These are phyloP conservation scores for Xerocomus potaroensis DNA, from an alignment of 768 basidiomycete genomes.

Conservation along the genomic window DNA sequence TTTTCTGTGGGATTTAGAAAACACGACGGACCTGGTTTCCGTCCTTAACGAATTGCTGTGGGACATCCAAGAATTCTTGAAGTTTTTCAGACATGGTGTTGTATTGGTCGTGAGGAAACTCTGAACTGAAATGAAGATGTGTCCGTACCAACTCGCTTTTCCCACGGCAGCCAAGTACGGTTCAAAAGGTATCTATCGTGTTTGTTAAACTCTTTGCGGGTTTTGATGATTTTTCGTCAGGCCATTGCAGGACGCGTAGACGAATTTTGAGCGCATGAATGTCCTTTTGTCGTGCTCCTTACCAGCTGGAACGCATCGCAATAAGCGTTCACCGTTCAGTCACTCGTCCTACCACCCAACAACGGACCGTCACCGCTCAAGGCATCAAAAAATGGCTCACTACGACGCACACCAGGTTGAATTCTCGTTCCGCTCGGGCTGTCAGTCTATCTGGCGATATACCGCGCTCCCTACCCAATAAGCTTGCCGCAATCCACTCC, in stretches of 20 bases:
- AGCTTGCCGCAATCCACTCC: constrained; percentile 20
- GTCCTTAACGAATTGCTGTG: constrained; percentile 88
- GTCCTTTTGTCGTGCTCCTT: constrained; percentile 43
- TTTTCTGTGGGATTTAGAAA: background rate
- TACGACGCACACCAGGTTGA: constrained; percentile 8
- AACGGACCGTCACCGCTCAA: constrained; percentile 5
- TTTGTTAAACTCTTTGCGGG: background rate
- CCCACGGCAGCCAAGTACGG: constrained; percentile 22
- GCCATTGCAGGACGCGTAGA: constrained; percentile 12
- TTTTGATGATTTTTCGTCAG: constrained; percentile 8
- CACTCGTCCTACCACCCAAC: constrained; percentile 9
- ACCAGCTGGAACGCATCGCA: constrained; percentile 27
- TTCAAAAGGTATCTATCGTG: constrained; percentile 15
- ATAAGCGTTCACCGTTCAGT: constrained; percentile 23
- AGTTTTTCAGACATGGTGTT: constrained; percentile 83
- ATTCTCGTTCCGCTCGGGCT: background rate
- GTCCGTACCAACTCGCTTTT: constrained; percentile 20
- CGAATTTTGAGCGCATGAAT: constrained; percentile 50
- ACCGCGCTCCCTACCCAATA: constrained; percentile 14
- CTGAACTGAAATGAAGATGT: constrained; percentile 23
- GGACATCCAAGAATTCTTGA: constrained; percentile 85
- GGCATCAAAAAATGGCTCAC: constrained; percentile 22
- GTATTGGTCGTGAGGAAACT: constrained; percentile 15
- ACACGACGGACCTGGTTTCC: constrained; percentile 74
- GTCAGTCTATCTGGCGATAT: constrained; percentile 6